A percentile compares a stretch with the other conserved stretches of the same genome.
Conservation (phyloP, 257 asterid genomes). For the Nicotiana paniculata region DNA sequence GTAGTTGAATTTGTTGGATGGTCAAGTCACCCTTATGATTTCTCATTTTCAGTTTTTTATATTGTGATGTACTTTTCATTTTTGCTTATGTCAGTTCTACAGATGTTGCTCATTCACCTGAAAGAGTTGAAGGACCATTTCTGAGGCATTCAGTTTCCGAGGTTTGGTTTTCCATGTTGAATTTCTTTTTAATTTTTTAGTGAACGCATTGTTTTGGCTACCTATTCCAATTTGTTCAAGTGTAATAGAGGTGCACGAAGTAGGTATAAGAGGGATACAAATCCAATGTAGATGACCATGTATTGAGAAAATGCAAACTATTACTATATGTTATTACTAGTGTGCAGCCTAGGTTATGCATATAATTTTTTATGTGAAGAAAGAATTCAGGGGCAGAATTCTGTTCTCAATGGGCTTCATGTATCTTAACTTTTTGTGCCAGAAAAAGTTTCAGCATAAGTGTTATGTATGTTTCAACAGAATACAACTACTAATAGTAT, state of each 20-base stretch:
- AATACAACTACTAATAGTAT: not conserved
- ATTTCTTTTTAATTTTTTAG: not conserved
- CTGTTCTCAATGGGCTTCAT: not conserved
- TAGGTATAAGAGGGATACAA: slow-evolving; percentile 4
- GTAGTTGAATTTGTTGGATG: slow-evolving; percentile 5
- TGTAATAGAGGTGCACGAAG: not conserved
- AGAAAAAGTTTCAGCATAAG: not conserved
- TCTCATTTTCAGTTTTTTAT: not conserved
- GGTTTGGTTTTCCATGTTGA: slow-evolving; percentile 38
- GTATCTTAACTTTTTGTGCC: not conserved
- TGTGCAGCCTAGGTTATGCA: not conserved
- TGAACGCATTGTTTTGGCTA: not conserved
- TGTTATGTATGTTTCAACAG: not conserved
- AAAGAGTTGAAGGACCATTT: slow-evolving; percentile 82
- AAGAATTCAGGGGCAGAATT: not conserved
- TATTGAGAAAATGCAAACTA: not conserved
- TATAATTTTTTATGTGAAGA: not conserved
- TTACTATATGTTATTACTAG: not conserved
- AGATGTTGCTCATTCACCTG: slow-evolving; percentile 64
- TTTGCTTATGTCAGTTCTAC: slow-evolving; percentile 48
- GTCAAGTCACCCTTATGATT: slow-evolving; percentile 2
- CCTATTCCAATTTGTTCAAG: not conserved
- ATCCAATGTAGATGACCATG: not conserved
- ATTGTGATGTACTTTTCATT: not conserved
- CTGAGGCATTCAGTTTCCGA: slow-evolving; percentile 51